These are phyloP conservation scores for Cornus controversa DNA, from an alignment of 148 eudicot genomes.

Conservation along the genomic window DNA sequence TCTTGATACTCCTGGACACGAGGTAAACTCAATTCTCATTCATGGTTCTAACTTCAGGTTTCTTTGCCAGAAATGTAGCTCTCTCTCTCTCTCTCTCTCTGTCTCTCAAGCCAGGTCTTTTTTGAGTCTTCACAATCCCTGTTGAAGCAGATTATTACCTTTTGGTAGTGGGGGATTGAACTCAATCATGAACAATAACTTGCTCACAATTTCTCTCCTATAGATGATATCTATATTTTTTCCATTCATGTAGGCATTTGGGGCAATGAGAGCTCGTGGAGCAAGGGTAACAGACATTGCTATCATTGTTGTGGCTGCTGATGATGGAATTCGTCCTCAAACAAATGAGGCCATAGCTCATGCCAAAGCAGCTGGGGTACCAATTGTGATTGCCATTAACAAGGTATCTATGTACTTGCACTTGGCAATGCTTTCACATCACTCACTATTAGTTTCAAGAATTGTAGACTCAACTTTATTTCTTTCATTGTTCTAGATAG, in stretches of 20 bases:
- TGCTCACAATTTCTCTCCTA: background rate
- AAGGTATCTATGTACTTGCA: conserved; percentile 51
- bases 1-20: conserved; percentile 98
- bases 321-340: conserved; percentile 96
- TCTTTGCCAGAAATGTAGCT: conserved; percentile 7
- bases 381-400: conserved; percentile 87
- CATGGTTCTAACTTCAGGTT: conserved; percentile 10
- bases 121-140: background rate
- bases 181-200: background rate
- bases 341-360: conserved; percentile 97
- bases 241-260: conserved; percentile 69
- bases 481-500: conserved; percentile 51
- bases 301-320: conserved; percentile 96
- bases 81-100: background rate
- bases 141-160: too few species aligned
- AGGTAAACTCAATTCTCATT: conserved; percentile 37
- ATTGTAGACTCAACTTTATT: conserved; percentile 5
- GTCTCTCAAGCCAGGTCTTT: background rate
- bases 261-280: conserved; percentile 99
- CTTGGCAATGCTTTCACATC: background rate
- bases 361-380: conserved; percentile 98
- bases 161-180: background rate
- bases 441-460: background rate
- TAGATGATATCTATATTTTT: background rate
- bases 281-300: conserved; percentile 96